Conservation (phyloP, 495 filamentous ascomycete species). For the Bombardia bombarda region DNA sequence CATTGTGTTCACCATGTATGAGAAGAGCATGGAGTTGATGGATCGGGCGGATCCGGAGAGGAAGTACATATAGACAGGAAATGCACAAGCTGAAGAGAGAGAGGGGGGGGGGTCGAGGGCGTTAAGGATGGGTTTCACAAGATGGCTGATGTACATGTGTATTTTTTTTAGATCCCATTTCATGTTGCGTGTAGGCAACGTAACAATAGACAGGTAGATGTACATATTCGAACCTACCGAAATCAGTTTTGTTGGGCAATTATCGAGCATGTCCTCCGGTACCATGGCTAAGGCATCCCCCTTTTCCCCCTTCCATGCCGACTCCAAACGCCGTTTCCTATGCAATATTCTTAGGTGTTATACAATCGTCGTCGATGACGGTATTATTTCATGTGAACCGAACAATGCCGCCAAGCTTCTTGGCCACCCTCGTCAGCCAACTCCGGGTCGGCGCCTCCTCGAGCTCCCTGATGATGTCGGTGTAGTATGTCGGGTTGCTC, state of each 20-base stretch:
- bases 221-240: no score
- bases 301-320: neutral
- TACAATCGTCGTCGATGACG: slow-evolving; percentile 11
- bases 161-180: neutral
- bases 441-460: slow-evolving; percentile 60
- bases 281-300: no score
- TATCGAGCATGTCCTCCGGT: no score
- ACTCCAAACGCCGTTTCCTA: slow-evolving; percentile 16
- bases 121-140: slow-evolving; percentile 4
- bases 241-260: no score
- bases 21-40: slow-evolving; percentile 90
- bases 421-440: slow-evolving; percentile 45
- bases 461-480: slow-evolving; percentile 62
- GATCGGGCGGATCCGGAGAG: slow-evolving; percentile 75
- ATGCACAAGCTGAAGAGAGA: neutral
- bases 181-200: neutral
- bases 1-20: slow-evolving; percentile 99
- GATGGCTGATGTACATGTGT: neutral
- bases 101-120: no score
- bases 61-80: slow-evolving; percentile 62
- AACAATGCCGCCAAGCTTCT: slow-evolving; percentile 57
- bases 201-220: neutral
- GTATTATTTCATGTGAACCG: no score
- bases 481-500: slow-evolving; percentile 71
- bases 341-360: slow-evolving; percentile 9